Base-by-base conservation (phyloP, 169 alveolate species). In the Plasmodium coatneyi region DNA sequence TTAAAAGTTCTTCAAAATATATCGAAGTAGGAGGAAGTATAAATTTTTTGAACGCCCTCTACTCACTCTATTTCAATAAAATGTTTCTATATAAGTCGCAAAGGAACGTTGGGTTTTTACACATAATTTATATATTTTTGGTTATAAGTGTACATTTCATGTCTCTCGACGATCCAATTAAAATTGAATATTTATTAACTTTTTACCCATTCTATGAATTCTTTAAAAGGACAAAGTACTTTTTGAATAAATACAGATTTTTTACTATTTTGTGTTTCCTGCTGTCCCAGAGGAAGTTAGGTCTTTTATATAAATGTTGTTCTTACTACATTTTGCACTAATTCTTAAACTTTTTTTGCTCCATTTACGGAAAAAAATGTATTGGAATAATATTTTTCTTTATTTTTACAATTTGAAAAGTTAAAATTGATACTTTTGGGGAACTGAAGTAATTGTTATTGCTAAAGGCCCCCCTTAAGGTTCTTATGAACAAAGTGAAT, bases 211-310 rank as follows among this genome's bases (percentile, higher is more conserved):
- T 78, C 32, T 9, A 34, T 52, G 43, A 78, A n/a, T 41, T 7
- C 34, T 78, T 78, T 34, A 19, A 78, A 41, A 41, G 41, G 52
- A 78, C 25, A 2, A 78, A 78, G n/a, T 19, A 30, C 46, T 78
- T 14, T 78, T 19, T 60, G 76, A 60, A 60, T 60, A 60, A 60
- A 78, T 78, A 78, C 66, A 78, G 3, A 78, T 3, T n/a, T 78
- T n/a, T 78, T 41, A 78, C 16, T 41, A 34, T 78, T 78, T 41
- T 78, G 46, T 25, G 66, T 78, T 41, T 78, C 66, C n/a, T 78
- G 32, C 84, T 32, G 71, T 78, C 25, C 25, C 28, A 39, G 66
- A 19, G 66, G 41, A 78, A 22, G 84, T 78, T 60, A 60, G 14
- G 34, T 12, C 34, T 60, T 7, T 60, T 60, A 9, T 16, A 25